phyloP scores from a whole-genome alignment of 148 eudicot genomes.

The Selenicereus undatus region DNA sequence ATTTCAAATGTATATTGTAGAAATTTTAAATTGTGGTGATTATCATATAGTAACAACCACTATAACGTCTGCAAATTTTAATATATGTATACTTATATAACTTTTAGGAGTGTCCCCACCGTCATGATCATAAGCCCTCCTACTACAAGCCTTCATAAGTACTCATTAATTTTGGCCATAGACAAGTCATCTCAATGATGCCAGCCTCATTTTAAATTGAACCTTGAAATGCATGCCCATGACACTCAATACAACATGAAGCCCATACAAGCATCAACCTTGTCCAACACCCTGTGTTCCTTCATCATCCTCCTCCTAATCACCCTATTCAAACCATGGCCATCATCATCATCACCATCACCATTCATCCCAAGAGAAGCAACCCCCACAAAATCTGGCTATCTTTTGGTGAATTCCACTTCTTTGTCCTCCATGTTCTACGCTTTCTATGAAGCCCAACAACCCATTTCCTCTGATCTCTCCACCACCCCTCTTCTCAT shows the following conservation, averaged over 20 bases:
- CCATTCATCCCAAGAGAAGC: constrained; percentile 41
- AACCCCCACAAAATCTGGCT: constrained; percentile 56
- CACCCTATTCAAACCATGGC: background rate
- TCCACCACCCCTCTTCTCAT: constrained; percentile 50
- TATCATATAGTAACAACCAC: too few species aligned
- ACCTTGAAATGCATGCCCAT: too few species aligned
- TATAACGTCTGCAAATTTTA: too few species aligned
- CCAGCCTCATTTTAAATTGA: too few species aligned
- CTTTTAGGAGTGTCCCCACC: too few species aligned
- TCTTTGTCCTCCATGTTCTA: constrained; percentile 56
- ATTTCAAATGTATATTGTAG: too few species aligned
- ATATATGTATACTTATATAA: too few species aligned
- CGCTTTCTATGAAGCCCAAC: constrained; percentile 63
- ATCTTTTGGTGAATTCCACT: constrained; percentile 45
- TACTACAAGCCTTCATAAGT: too few species aligned
- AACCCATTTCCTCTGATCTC: constrained; percentile 24
- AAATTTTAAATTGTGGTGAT: too few species aligned
- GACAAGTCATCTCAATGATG: too few species aligned
- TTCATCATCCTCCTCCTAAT: constrained; percentile 23
- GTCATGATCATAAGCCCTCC: too few species aligned
- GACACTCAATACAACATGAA: background rate
- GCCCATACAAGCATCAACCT: background rate
- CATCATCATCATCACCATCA: background rate
- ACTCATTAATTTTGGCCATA: too few species aligned
- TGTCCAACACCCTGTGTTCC: constrained; percentile 12